A percentile compares a stretch with the other conserved stretches of the same genome.
phyloP scores from a whole-genome alignment of 2,329 filamentous ascomycete genomes.

The Neopestalotiopsis clavispora region DNA sequence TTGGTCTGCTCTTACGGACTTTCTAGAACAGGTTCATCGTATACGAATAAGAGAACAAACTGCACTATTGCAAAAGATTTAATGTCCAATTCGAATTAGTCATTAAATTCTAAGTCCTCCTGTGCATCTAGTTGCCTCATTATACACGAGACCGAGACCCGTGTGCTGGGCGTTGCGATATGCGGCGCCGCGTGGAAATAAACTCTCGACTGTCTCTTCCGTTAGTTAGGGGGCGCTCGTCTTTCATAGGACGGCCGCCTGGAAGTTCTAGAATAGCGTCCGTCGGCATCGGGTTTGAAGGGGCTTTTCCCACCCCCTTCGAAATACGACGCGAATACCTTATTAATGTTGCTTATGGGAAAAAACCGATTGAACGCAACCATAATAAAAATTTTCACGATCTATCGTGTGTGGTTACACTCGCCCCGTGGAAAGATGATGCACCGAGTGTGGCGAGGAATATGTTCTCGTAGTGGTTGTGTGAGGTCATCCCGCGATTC shows the following conservation, averaged over 20 bases:
- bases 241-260: not conserved
- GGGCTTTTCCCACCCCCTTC: not conserved
- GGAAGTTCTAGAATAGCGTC: not conserved
- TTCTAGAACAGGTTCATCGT: too few species aligned
- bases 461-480: not conserved
- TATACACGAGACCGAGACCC: not conserved
- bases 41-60: too few species aligned
- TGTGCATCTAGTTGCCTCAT: not conserved
- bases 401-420: not conserved
- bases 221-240: not conserved
- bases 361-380: not conserved
- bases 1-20: too few species aligned
- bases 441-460: conserved; percentile 12
- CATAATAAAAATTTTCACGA: not conserved
- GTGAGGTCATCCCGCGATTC: conserved; percentile 8
- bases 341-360: not conserved
- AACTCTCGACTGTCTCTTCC: not conserved
- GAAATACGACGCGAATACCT: not conserved
- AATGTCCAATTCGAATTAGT: too few species aligned
- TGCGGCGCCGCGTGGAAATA: not conserved
- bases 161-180: not conserved
- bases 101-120: too few species aligned
- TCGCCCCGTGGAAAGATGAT: conserved; percentile 11
- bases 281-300: not conserved
- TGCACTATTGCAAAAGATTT: too few species aligned